Percentiles rank a stretch among this genome's conserved stretches.
phyloP scores from a whole-genome alignment of 179 eudicot genomes.

The Corrigiola litoralis region DNA sequence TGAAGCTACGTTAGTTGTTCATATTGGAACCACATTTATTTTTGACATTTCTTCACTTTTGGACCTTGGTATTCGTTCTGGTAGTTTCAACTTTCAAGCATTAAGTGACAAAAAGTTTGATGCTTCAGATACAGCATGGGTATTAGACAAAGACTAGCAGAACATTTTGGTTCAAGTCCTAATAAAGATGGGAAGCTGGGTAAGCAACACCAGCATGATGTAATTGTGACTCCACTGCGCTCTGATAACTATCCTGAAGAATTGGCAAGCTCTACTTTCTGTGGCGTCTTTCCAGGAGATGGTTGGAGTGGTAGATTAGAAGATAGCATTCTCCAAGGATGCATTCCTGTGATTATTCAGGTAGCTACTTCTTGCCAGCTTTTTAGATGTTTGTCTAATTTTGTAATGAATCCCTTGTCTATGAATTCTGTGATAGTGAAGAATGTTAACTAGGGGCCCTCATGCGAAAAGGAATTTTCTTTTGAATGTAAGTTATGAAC shows the following conservation, averaged over 20 bases:
- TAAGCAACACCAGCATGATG: conserved; percentile 76
- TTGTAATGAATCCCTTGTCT: neutral
- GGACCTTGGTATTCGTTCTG: neutral
- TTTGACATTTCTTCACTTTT: conserved; percentile 4
- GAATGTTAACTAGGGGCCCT: neutral
- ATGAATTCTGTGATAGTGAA: neutral
- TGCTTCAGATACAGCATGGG: conserved; percentile 96
- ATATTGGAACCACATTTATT: neutral
- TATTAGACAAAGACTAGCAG: conserved; percentile 80
- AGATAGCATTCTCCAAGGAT: conserved; percentile 93
- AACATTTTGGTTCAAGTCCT: conserved; percentile 80
- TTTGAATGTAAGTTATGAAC: neutral
- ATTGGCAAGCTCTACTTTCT: conserved; percentile 75
- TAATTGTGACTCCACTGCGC: conserved; percentile 72
- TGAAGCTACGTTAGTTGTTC: conserved; percentile 68
- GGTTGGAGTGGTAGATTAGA: conserved; percentile 99
- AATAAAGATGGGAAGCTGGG: conserved; percentile 83
- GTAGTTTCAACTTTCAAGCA: neutral
- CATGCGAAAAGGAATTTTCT: neutral
- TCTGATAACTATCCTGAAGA: conserved; percentile 55
- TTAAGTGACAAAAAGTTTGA: neutral
- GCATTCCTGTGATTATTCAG: conserved; percentile 96
- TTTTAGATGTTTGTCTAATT: neutral
- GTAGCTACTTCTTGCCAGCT: conserved; percentile 28
- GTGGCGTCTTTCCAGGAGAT: conserved; percentile 97